Conservation (phyloP, 306 rosid genomes). For the Sicyos edulis region DNA sequence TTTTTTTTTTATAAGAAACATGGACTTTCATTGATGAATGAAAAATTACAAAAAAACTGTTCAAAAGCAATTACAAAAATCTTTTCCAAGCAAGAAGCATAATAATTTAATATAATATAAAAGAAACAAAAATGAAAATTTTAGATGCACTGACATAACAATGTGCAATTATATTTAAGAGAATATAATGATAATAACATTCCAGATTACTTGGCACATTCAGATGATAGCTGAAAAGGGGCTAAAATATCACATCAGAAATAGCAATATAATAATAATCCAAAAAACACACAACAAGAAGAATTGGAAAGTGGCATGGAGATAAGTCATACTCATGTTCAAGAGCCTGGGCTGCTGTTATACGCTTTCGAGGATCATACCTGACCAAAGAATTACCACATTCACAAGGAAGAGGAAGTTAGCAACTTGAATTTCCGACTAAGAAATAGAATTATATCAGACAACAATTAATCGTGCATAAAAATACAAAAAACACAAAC, state of each 20-base stretch:
- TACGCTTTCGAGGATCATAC: conserved; percentile 92
- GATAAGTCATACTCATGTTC: conserved; percentile 78
- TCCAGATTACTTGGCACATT: background rate
- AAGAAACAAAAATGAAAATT: too few relatives aligned
- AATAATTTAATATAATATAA: too few relatives aligned
- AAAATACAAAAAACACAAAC: too few relatives aligned
- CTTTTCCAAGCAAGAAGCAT: too few relatives aligned
- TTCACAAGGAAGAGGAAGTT: background rate
- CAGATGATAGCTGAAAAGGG: background rate
- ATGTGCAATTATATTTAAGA: background rate
- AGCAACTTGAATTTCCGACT: background rate
- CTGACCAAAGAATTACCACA: conserved; percentile 37
- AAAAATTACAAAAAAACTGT: too few relatives aligned
- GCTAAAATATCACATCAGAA: background rate
- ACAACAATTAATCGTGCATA: background rate
- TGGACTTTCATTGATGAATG: too few relatives aligned
- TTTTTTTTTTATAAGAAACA: too few relatives aligned
- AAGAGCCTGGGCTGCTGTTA: conserved; percentile 86
- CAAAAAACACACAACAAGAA: background rate
- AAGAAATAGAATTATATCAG: background rate
- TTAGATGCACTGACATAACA: too few relatives aligned
- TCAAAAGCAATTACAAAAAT: too few relatives aligned
- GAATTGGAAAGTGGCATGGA: conserved; percentile 12
- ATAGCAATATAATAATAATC: background rate
- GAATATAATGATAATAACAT: background rate